Evolutionary conservation across 805 yeast species (phyloP).

Genomic region (Kregervanrija pseudodelftensis): DNA sequence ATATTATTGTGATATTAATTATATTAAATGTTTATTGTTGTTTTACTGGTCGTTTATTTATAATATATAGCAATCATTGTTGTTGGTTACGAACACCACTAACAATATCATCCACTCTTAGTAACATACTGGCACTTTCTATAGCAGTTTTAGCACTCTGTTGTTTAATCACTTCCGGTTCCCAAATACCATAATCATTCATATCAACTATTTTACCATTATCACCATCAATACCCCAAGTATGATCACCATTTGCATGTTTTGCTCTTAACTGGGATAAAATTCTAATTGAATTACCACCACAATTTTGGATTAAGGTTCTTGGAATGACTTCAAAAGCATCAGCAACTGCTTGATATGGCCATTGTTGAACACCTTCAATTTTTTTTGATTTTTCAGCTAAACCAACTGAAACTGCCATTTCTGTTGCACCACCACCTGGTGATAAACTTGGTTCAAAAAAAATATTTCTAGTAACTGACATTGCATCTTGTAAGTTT

Average conservation of each 20-base stretch:
- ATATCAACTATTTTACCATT: conserved; percentile 90
- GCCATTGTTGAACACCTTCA: conserved; percentile 97
- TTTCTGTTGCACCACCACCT: conserved; percentile 99
- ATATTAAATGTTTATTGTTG: no score
- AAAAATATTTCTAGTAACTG: conserved; percentile 91
- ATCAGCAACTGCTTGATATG: conserved; percentile 97
- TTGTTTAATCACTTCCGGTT: conserved; percentile 96
- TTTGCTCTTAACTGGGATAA: conserved; percentile 90
- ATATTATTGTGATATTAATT: no score
- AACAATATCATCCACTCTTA: conserved; percentile 96
- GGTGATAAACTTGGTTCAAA: conserved; percentile 93
- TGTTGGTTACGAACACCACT: conserved; percentile 68
- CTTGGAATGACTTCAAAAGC: conserved; percentile 98
- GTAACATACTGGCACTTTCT: conserved; percentile 89
- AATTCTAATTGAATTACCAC: conserved; percentile 89
- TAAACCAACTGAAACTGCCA: conserved; percentile 88
- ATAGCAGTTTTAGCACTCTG: conserved; percentile 97
- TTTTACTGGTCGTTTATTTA: no score
- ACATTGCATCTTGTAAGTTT: conserved; percentile 97
- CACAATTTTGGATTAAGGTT: conserved; percentile 94
- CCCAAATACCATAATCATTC: conserved; percentile 97
- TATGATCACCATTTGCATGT: conserved; percentile 82
- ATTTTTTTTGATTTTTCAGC: conserved; percentile 86
- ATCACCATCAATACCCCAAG: conserved; percentile 94
- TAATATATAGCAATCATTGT: conserved; percentile 2